These are phyloP conservation scores for Aspergillus versicolor DNA, from an alignment of 2,329 filamentous ascomycete species.

Conservation along the genomic window DNA sequence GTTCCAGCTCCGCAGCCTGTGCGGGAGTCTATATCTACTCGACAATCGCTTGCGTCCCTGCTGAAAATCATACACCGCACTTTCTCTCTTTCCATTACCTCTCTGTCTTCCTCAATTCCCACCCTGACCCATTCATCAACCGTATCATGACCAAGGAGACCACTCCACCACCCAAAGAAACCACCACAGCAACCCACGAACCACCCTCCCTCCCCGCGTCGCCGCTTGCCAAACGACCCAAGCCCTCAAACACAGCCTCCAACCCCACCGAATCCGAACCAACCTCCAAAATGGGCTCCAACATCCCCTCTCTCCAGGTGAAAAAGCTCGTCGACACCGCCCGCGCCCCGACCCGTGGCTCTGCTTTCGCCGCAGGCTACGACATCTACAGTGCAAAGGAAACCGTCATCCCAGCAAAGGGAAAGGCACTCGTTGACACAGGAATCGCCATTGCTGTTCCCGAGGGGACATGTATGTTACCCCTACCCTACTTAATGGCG, in stretches of 20 bases:
- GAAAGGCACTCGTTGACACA: slow-evolving; percentile 84
- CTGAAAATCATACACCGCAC: slow-evolving; percentile 20
- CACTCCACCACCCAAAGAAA: slow-evolving; percentile 36
- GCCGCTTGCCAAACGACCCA: slow-evolving; percentile 77
- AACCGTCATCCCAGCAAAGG: slow-evolving; percentile 73
- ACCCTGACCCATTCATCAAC: background rate
- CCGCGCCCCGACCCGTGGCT: slow-evolving; percentile 83
- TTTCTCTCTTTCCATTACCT: background rate
- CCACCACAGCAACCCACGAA: slow-evolving; percentile 35
- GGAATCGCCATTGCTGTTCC: slow-evolving; percentile 90
- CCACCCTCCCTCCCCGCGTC: slow-evolving; percentile 65
- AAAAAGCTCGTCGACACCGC: slow-evolving; percentile 83
- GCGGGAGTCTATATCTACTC: background rate
- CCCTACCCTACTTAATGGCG: background rate
- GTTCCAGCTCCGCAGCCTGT: slow-evolving; percentile 2
- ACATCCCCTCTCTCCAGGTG: slow-evolving; percentile 65
- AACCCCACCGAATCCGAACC: slow-evolving; percentile 55
- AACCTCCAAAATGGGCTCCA: slow-evolving; percentile 32
- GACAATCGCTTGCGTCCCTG: slow-evolving; percentile 1
- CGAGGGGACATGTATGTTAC: slow-evolving; percentile 74
- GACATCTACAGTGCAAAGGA: slow-evolving; percentile 80
- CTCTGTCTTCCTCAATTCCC: slow-evolving; percentile 1
- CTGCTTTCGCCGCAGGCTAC: slow-evolving; percentile 87
- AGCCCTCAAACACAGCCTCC: slow-evolving; percentile 53
- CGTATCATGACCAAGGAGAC: slow-evolving; percentile 45